Conservation (phyloP, 768 basidiomycete species). For the Leccinellum rugosiceps region DNA sequence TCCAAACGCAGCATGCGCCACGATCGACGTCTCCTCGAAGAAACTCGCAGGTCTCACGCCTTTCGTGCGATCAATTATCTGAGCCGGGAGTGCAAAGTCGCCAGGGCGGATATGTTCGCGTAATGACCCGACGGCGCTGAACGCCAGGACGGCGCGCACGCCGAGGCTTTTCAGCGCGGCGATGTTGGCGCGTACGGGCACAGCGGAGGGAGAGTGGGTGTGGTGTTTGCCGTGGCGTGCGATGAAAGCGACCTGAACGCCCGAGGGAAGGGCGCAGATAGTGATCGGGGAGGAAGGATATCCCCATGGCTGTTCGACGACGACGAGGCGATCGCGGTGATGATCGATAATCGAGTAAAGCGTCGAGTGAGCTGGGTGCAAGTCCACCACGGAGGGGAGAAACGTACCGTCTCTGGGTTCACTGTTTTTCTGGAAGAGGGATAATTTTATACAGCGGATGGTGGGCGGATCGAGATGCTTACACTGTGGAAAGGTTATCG, state of each 20-base stretch:
- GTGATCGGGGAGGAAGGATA: constrained; percentile 86
- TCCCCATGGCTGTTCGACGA: constrained; percentile 82
- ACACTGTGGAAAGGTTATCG: constrained; percentile 87
- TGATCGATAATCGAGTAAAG: too few relatives aligned
- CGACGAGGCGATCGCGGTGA: too few relatives aligned
- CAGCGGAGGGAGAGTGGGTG: constrained; percentile 70
- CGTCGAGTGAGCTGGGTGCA: neutral
- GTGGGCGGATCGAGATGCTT: constrained; percentile 33
- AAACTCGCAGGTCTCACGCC: constrained; percentile 85
- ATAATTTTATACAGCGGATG: neutral
- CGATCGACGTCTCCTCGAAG: constrained; percentile 78
- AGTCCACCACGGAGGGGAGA: neutral
- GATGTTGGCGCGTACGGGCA: constrained; percentile 90
- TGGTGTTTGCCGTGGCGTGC: constrained; percentile 88
- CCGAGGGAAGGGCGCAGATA: constrained; percentile 85
- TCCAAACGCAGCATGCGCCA: constrained; percentile 92
- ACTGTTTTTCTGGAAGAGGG: constrained; percentile 60
- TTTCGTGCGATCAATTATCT: constrained; percentile 97
- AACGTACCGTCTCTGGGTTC: constrained; percentile 75
- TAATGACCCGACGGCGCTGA: constrained; percentile 93
- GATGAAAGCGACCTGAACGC: constrained; percentile 80
- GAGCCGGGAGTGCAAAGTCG: constrained; percentile 81
- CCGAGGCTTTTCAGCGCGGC: constrained; percentile 92
- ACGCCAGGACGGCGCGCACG: constrained; percentile 84
- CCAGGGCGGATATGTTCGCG: constrained; percentile 92